Conservation (phyloP, 2,329 filamentous ascomycete genomes). For the Camptophora hylomeconis region DNA sequence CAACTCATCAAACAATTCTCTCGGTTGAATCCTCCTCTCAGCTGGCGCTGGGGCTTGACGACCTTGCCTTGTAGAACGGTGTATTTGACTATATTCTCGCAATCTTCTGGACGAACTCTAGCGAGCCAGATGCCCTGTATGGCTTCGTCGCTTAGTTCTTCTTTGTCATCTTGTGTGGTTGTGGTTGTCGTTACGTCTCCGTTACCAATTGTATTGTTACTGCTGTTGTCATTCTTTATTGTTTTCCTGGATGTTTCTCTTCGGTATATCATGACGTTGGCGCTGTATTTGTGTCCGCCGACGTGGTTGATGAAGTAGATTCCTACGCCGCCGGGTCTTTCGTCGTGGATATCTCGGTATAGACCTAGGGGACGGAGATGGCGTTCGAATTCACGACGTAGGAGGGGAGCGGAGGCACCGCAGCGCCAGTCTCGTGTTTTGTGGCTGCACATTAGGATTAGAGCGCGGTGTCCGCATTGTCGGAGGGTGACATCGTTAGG, state of each 20-base stretch:
- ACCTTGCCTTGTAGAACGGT: constrained; percentile 90
- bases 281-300: constrained; percentile 90
- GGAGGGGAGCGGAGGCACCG: constrained; percentile 77
- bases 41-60: constrained; percentile 72
- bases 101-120: constrained; percentile 72
- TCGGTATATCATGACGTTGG: constrained; percentile 88
- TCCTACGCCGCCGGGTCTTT: constrained; percentile 78
- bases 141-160: constrained; percentile 39
- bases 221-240: constrained; percentile 24
- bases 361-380: constrained; percentile 75
- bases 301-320: constrained; percentile 96
- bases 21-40: constrained; percentile 84
- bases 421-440: constrained; percentile 80
- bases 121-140: constrained; percentile 90
- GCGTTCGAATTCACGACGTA: constrained; percentile 79
- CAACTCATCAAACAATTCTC: constrained; percentile 72
- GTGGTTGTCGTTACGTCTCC: constrained; percentile 23
- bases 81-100: constrained; percentile 79
- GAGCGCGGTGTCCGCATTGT: constrained; percentile 62
- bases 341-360: constrained; percentile 76
- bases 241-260: constrained; percentile 29
- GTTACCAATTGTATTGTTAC: constrained; percentile 10
- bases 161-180: constrained; percentile 24
- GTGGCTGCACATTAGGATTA: constrained; percentile 84
- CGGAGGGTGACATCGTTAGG: constrained; percentile 23